Percentiles rank a stretch among this genome's conserved stretches.
Conservation (phyloP, 164 flowering plant species). For the Vitis riparia region DNA sequence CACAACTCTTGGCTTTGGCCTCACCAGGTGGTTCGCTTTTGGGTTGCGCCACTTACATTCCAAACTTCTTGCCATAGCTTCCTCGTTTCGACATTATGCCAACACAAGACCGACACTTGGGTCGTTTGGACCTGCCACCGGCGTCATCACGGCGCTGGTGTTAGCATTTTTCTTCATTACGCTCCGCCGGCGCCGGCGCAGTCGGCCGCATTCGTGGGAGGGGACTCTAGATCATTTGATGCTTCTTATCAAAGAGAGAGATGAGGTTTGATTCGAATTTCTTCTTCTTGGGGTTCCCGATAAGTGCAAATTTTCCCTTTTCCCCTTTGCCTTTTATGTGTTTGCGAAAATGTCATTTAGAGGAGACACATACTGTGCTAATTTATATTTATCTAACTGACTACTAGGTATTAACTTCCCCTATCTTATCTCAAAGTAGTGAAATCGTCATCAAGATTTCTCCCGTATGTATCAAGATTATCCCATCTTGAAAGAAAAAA, state of each 20-base stretch:
- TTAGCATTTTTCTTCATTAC: slow-evolving; percentile 16
- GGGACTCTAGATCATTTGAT: slow-evolving; percentile 16
- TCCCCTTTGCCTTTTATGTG: not conserved
- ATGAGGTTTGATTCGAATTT: slow-evolving; percentile 33
- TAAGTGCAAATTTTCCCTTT: no score
- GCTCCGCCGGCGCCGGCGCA: slow-evolving; percentile 15
- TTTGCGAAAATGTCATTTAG: slow-evolving; percentile 16
- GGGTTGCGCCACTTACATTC: slow-evolving; percentile 15
- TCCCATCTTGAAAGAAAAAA: no score
- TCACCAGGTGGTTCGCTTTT: slow-evolving; percentile 16
- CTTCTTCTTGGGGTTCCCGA: not conserved
- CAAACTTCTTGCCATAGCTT: slow-evolving; percentile 1
- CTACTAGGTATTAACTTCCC: no score
- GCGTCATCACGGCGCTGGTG: slow-evolving; percentile 5
- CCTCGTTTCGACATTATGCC: slow-evolving; percentile 3
- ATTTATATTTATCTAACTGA: not conserved
- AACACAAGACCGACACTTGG: slow-evolving; percentile 1
- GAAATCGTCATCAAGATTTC: no score
- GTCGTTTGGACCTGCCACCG: slow-evolving; percentile 1
- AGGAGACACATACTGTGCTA: not conserved
- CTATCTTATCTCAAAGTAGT: no score
- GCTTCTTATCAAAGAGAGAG: slow-evolving; percentile 30
- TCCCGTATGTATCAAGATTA: no score
- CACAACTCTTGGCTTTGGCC: not conserved
- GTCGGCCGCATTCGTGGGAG: not conserved